These are phyloP conservation scores for Exophiala sp. DNA, from an alignment of 2,329 filamentous ascomycete genomes.

Conservation along the genomic window DNA sequence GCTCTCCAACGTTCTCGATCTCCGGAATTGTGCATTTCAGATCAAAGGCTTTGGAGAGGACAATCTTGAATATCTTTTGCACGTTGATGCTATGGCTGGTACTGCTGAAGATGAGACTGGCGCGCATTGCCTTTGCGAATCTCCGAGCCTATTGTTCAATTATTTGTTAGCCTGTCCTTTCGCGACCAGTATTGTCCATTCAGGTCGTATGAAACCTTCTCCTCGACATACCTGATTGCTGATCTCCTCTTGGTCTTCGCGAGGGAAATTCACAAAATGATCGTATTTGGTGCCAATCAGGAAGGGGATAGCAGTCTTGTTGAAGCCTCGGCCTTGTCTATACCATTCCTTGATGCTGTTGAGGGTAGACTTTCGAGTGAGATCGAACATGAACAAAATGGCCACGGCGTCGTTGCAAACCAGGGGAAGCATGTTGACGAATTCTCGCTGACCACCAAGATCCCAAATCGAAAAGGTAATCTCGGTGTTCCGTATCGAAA, in stretches of 20 bases:
- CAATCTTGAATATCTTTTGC: slow-evolving; percentile 99
- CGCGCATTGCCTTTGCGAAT: slow-evolving; percentile 97
- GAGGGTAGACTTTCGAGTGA: slow-evolving; percentile 94
- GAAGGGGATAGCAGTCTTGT: slow-evolving; percentile 99
- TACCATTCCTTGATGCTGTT: slow-evolving; percentile 99
- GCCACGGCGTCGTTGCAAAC: slow-evolving; percentile 98
- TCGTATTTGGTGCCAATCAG: slow-evolving; percentile 97
- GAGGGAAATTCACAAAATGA: slow-evolving; percentile 97
- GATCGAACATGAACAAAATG: slow-evolving; percentile 98
- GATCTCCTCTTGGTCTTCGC: slow-evolving; percentile 97
- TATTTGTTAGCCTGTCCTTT: too few relatives aligned
- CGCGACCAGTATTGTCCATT: slow-evolving; percentile 19
- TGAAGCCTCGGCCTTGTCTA: slow-evolving; percentile 92
- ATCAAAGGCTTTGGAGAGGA: slow-evolving; percentile 96
- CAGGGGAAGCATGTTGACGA: slow-evolving; percentile 99
- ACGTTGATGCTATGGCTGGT: slow-evolving; percentile 99
- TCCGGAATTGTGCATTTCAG: slow-evolving; percentile 98
- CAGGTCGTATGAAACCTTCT: not conserved
- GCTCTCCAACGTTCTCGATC: slow-evolving; percentile 96
- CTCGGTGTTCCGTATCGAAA: slow-evolving; percentile 97
- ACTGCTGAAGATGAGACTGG: slow-evolving; percentile 94
- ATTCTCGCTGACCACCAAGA: slow-evolving; percentile 92
- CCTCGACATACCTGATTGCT: slow-evolving; percentile 68
- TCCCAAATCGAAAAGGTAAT: slow-evolving; percentile 99
- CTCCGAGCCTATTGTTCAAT: slow-evolving; percentile 64